Conservation (phyloP, 805 yeast species). For the Metschnikowia proteae region DNA sequence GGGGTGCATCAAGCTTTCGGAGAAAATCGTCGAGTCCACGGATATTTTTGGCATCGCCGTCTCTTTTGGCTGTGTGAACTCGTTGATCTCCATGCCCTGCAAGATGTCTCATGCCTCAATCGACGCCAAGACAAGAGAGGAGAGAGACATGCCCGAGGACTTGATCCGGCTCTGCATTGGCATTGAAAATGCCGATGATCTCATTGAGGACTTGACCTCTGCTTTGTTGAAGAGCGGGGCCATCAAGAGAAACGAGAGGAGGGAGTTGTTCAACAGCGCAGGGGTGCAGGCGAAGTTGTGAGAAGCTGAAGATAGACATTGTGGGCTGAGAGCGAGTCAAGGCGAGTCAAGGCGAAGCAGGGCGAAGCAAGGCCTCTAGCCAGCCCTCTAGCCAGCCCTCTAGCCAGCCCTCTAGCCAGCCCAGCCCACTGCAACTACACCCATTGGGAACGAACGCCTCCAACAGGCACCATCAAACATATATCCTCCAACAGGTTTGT, state of each 20-base stretch:
- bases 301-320: not conserved
- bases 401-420: too few relatives aligned
- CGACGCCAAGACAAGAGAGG: constrained; percentile 79
- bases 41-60: constrained; percentile 85
- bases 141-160: constrained; percentile 90
- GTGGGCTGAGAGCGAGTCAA: too few relatives aligned
- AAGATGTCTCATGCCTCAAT: constrained; percentile 97
- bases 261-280: constrained; percentile 39
- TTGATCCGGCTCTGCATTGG: constrained; percentile 87
- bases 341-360: too few relatives aligned
- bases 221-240: constrained; percentile 70
- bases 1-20: constrained; percentile 62
- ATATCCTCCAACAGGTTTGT: constrained; percentile 17
- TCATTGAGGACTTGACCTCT: constrained; percentile 71
- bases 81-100: constrained; percentile 90
- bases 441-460: constrained; percentile 5
- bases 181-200: constrained; percentile 76
- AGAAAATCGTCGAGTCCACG: constrained; percentile 69
- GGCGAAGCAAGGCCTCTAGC: too few relatives aligned
- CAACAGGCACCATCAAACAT: constrained; percentile 10
- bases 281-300: constrained; percentile 28
- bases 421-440: too few relatives aligned
- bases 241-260: constrained; percentile 37
- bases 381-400: too few relatives aligned
- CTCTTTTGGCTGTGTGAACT: constrained; percentile 91